Conservation (phyloP, 192 early-diverging fungal genomes). For the Dimargaris verticillata region DNA sequence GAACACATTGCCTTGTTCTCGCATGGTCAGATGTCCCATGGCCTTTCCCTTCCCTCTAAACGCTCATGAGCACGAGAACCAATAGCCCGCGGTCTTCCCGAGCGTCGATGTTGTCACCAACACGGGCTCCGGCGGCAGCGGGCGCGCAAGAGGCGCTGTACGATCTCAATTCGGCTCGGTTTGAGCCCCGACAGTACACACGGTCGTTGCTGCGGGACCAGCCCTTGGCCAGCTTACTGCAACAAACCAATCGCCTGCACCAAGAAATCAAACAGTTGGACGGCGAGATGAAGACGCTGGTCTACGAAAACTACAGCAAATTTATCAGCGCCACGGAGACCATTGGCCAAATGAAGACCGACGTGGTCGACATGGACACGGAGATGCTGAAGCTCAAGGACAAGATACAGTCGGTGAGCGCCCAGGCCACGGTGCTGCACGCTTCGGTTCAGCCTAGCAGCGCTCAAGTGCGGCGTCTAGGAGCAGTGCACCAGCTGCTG, state of each 20-base stretch:
- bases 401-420: constrained; percentile 48
- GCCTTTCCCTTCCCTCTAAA: too few species aligned
- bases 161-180: constrained; percentile 9
- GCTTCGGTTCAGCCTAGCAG: constrained; percentile 41
- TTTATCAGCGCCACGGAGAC: constrained; percentile 92
- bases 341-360: constrained; percentile 67
- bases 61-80: too few species aligned
- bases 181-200: constrained; percentile 1
- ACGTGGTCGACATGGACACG: constrained; percentile 72
- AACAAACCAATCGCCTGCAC: constrained; percentile 14
- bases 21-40: too few species aligned
- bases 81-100: too few species aligned
- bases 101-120: too few species aligned
- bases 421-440: constrained; percentile 33
- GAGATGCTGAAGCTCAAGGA: constrained; percentile 60
- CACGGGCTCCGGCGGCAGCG: too few species aligned
- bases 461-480: constrained; percentile 57
- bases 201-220: neutral
- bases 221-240: neutral
- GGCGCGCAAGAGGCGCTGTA: constrained; percentile 8
- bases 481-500: constrained; percentile 49
- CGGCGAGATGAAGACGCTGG: constrained; percentile 91
- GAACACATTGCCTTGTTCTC: too few species aligned
- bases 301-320: constrained; percentile 97
- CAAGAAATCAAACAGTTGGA: constrained; percentile 73